A percentile compares a stretch with the other conserved stretches of the same genome.
phyloP scores from a whole-genome alignment of 1,139 yeast genomes.

The Hyphopichia buzzinii region DNA sequence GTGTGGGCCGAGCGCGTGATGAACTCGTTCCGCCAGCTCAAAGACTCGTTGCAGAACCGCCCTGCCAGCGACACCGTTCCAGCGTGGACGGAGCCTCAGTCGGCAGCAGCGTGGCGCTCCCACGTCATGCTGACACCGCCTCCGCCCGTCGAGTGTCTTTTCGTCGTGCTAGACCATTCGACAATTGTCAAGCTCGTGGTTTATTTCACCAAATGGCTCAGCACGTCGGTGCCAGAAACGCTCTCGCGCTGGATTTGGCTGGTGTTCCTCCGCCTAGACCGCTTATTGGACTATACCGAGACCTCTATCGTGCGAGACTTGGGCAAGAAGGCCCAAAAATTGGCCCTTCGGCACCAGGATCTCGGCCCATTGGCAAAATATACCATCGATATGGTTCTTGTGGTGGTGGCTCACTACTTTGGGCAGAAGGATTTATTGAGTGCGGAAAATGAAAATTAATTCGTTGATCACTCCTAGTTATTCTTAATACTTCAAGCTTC shows the following conservation, averaged over 20 bases:
- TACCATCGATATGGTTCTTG: constrained; percentile 33
- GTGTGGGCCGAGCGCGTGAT: constrained; percentile 4
- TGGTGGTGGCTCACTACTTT: constrained; percentile 33
- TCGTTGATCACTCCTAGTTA: no score
- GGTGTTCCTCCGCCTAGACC: constrained; percentile 34
- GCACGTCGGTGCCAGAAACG: constrained; percentile 24
- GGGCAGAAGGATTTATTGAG: constrained; percentile 34
- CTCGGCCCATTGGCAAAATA: constrained; percentile 14
- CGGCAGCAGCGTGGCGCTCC: constrained; percentile 34
- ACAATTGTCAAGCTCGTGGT: constrained; percentile 35
- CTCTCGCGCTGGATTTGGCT: constrained; percentile 40
- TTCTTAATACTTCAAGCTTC: no score
- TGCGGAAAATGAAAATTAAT: no score
- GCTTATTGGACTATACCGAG: constrained; percentile 32
- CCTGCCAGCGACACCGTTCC: constrained; percentile 2
- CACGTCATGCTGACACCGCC: constrained; percentile 27
- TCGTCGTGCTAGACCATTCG: constrained; percentile 28
- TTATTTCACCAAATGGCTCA: constrained; percentile 40
- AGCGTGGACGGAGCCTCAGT: constrained; percentile 17
- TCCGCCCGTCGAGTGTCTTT: constrained; percentile 23
- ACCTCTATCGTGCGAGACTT: constrained; percentile 35
- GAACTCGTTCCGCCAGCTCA: background rate
- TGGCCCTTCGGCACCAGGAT: constrained; percentile 14
- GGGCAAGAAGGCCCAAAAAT: constrained; percentile 38
- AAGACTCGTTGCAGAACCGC: background rate